A percentile compares a stretch with the other conserved stretches of the same genome.
Conservation (phyloP, 495 filamentous ascomycete species). For the Platismatia glauca region DNA sequence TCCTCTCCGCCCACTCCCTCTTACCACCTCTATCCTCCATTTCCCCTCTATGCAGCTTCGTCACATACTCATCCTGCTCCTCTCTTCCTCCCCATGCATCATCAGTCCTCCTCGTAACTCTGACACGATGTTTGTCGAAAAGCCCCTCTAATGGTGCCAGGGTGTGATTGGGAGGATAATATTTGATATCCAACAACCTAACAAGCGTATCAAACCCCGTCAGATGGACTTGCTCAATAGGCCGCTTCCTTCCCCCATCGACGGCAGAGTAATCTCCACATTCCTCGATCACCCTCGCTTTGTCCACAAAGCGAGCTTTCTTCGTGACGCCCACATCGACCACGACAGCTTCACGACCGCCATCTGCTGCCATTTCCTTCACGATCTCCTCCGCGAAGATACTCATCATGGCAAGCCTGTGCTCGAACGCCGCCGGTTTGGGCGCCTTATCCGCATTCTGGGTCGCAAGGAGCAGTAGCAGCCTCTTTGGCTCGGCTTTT, state of each 20-base stretch:
- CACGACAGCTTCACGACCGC: slow-evolving; percentile 4
- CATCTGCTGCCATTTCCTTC: slow-evolving; percentile 23
- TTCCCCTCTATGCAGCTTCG: slow-evolving; percentile 40
- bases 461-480: slow-evolving; percentile 76
- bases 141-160: slow-evolving; percentile 55
- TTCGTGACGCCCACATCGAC: slow-evolving; percentile 73
- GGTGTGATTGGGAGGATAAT: slow-evolving; percentile 56
- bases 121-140: slow-evolving; percentile 58
- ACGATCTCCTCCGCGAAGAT: slow-evolving; percentile 61
- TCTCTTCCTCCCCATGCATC: slow-evolving; percentile 51
- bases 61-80: slow-evolving; percentile 53
- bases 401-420: slow-evolving; percentile 80
- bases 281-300: slow-evolving; percentile 57
- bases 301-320: slow-evolving; percentile 77
- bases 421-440: slow-evolving; percentile 71
- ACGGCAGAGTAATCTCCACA: slow-evolving; percentile 26
- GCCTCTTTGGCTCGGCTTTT: slow-evolving; percentile 35
- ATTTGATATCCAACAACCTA: slow-evolving; percentile 73
- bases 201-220: slow-evolving; percentile 83
- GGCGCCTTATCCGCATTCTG: slow-evolving; percentile 92
- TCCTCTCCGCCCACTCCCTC: slow-evolving; percentile 58
- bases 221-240: slow-evolving; percentile 62
- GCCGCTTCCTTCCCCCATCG: not conserved
- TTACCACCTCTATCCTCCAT: slow-evolving; percentile 48
- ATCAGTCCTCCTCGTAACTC: slow-evolving; percentile 63